Conservation (phyloP, 805 yeast genomes). For the Pichia eremophila region DNA sequence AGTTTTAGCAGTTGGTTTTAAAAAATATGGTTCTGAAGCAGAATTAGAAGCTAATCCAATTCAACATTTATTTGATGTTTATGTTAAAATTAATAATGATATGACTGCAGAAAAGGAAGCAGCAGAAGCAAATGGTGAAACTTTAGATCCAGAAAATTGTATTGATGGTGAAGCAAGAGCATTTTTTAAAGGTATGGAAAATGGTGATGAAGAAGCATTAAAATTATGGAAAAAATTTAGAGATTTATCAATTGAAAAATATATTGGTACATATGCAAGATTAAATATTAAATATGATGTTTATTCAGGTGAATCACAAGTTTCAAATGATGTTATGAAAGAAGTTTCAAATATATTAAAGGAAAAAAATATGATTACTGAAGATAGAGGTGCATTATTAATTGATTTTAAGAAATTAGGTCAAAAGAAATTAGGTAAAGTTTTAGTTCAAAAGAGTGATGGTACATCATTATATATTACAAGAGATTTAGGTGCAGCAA, state of each 20-base stretch:
- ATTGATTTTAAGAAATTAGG: slow-evolving; percentile 72
- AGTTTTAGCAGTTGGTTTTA: slow-evolving; percentile 85
- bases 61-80: slow-evolving; percentile 88
- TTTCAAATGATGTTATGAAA: slow-evolving; percentile 62
- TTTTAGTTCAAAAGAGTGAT: slow-evolving; percentile 85
- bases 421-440: slow-evolving; percentile 88
- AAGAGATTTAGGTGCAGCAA: slow-evolving; percentile 95
- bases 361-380: slow-evolving; percentile 63
- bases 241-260: slow-evolving; percentile 79
- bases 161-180: slow-evolving; percentile 81
- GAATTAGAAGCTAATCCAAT: slow-evolving; percentile 70
- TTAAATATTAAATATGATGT: slow-evolving; percentile 80
- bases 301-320: slow-evolving; percentile 96
- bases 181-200: slow-evolving; percentile 86
- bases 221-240: slow-evolving; percentile 81
- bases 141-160: slow-evolving; percentile 34
- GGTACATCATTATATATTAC: slow-evolving; percentile 92
- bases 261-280: slow-evolving; percentile 82
- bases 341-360: slow-evolving; percentile 53
- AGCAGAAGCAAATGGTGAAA: slow-evolving; percentile 40
- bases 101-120: slow-evolving; percentile 55
- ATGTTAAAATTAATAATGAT: slow-evolving; percentile 78
- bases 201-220: slow-evolving; percentile 77
- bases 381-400: slow-evolving; percentile 84
- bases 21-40: slow-evolving; percentile 75